Percentiles rank a stretch among this genome's conserved stretches.
Conservation (phyloP, 2,329 filamentous ascomycete genomes). For the Penicillium expansum region DNA sequence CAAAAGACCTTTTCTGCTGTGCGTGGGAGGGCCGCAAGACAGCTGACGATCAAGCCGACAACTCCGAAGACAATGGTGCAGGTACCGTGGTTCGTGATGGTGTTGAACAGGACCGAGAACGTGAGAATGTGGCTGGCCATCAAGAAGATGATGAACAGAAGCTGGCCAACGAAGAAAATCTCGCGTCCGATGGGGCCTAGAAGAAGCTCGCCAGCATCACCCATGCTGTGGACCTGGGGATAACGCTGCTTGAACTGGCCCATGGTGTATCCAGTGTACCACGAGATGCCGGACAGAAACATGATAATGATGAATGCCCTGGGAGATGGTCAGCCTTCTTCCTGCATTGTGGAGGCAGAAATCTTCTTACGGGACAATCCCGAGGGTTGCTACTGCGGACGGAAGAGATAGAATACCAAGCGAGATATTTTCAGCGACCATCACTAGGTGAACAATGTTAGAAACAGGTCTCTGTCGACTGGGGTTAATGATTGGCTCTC, state of each 20-base stretch:
- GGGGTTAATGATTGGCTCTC: slow-evolving; percentile 13
- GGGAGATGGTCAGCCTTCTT: slow-evolving; percentile 4
- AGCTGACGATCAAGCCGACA: slow-evolving; percentile 56
- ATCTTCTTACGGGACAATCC: slow-evolving; percentile 49
- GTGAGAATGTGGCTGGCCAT: slow-evolving; percentile 67
- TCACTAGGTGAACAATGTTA: slow-evolving; percentile 34
- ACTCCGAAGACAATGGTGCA: slow-evolving; percentile 63
- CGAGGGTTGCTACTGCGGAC: slow-evolving; percentile 51
- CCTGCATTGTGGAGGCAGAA: not conserved
- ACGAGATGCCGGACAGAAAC: slow-evolving; percentile 52
- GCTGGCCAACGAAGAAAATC: slow-evolving; percentile 59
- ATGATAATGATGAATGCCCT: slow-evolving; percentile 50
- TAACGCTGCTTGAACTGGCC: slow-evolving; percentile 55
- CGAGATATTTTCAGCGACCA: slow-evolving; percentile 58
- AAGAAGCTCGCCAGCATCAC: slow-evolving; percentile 62
- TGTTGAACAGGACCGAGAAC: slow-evolving; percentile 65
- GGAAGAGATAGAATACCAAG: slow-evolving; percentile 57
- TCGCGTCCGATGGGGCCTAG: slow-evolving; percentile 59
- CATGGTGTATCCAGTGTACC: slow-evolving; percentile 58
- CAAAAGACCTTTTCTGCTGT: slow-evolving; percentile 60
- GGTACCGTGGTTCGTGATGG: slow-evolving; percentile 56
- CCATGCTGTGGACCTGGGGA: slow-evolving; percentile 61
- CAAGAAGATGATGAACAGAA: slow-evolving; percentile 64
- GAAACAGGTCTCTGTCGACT: not conserved
- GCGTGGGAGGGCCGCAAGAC: slow-evolving; percentile 57